Percentiles rank a stretch among this genome's conserved stretches.
These are phyloP conservation scores for Picochlorum sp. DNA, from an alignment of 139 green algal genomes.

Conservation along the genomic window DNA sequence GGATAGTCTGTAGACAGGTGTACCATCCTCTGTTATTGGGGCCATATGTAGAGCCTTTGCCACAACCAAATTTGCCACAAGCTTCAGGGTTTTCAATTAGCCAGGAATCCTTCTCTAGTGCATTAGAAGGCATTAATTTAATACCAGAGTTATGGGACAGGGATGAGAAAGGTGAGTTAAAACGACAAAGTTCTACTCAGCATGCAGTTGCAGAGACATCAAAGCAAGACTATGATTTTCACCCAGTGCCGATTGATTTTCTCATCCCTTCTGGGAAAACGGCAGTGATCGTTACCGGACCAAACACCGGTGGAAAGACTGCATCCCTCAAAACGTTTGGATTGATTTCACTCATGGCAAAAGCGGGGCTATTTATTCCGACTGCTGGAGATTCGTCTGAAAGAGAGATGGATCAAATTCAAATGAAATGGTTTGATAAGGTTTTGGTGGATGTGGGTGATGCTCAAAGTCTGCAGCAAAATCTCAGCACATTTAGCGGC, in stretches of 20 bases:
- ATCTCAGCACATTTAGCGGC: conserved; percentile 68
- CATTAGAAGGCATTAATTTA: conserved; percentile 5
- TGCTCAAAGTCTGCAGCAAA: conserved; percentile 61
- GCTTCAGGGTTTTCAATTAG: background rate
- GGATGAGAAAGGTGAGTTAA: background rate
- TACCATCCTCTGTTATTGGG: conserved; percentile 31
- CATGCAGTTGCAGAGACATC: background rate
- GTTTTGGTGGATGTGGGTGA: conserved; percentile 76
- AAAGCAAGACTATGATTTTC: conserved; percentile 11
- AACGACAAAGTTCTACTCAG: background rate
- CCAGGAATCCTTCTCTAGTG: background rate
- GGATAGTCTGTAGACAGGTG: background rate
- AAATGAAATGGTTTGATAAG: conserved; percentile 33
- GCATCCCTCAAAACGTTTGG: conserved; percentile 71
- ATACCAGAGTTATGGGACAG: conserved; percentile 14
- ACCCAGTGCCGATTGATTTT: conserved; percentile 36
- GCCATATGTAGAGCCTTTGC: conserved; percentile 22
- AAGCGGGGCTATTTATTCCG: conserved; percentile 66
- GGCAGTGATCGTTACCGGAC: conserved; percentile 66
- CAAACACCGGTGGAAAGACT: conserved; percentile 80
- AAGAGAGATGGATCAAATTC: background rate
- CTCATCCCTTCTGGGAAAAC: conserved; percentile 26
- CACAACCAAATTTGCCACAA: conserved; percentile 13
- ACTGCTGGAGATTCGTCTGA: background rate
- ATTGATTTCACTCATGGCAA: conserved; percentile 60